Percentiles rank a stretch among this genome's conserved stretches.
phyloP scores from a whole-genome alignment of 257 asterid species.

The Verbena officinalis region DNA sequence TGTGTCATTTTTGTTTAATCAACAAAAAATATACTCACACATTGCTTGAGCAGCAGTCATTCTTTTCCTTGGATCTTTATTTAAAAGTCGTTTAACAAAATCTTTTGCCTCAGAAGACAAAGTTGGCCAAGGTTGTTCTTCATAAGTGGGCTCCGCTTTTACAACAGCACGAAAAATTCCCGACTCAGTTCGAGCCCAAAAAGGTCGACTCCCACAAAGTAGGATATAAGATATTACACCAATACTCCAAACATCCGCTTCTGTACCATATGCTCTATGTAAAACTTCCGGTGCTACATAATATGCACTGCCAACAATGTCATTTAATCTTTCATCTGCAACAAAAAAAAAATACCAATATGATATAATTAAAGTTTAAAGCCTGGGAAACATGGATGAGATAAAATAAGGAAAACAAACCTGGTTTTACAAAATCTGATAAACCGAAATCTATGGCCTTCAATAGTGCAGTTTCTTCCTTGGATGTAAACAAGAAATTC shows the following conservation, averaged over 20 bases:
- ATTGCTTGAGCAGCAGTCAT: conserved; percentile 94
- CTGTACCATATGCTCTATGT: conserved; percentile 79
- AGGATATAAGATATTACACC: conserved; percentile 86
- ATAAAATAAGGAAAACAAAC: conserved; percentile 36
- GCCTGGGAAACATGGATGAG: neutral
- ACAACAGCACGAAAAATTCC: conserved; percentile 83
- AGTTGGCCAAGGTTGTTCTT: conserved; percentile 83
- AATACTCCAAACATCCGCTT: conserved; percentile 91
- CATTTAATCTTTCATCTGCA: conserved; percentile 85
- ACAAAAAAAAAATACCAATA: conserved; percentile 11
- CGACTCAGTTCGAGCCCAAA: conserved; percentile 93
- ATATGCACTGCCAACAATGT: conserved; percentile 90
- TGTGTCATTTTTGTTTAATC: neutral
- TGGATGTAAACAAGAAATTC: conserved; percentile 79
- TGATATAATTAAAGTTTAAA: neutral
- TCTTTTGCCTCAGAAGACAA: conserved; percentile 77
- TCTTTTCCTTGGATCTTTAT: conserved; percentile 86
- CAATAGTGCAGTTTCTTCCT: conserved; percentile 72
- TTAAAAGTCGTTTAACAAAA: conserved; percentile 68
- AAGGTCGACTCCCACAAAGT: conserved; percentile 85
- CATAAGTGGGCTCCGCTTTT: conserved; percentile 82
- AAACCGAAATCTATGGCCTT: conserved; percentile 93
- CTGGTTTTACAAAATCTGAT: conserved; percentile 88
- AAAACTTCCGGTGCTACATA: conserved; percentile 92
- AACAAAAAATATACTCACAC: conserved; percentile 45